phyloP scores from a whole-genome alignment of 768 basidiomycete genomes.

The Agaricus blazei region DNA sequence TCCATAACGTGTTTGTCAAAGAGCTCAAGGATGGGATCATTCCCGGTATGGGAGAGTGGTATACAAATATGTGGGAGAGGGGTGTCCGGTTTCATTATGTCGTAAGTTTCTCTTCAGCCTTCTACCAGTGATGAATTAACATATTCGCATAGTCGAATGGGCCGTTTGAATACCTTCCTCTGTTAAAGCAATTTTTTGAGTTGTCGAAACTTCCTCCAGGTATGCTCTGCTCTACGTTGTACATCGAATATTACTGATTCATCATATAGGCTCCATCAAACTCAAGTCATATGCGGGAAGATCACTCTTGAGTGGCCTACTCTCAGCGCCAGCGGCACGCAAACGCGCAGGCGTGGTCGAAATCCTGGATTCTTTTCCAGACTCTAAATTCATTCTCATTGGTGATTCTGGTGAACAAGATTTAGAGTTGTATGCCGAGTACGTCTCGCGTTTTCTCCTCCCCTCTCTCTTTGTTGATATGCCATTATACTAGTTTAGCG shows the following conservation, averaged over 20 bases:
- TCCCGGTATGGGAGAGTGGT: slow-evolving; percentile 81
- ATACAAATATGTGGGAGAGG: slow-evolving; percentile 55
- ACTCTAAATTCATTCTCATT: slow-evolving; percentile 75
- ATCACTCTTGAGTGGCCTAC: slow-evolving; percentile 77
- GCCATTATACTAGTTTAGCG: slow-evolving; percentile 42
- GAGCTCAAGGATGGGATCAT: slow-evolving; percentile 75
- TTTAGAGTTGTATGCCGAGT: slow-evolving; percentile 81
- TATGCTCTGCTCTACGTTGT: slow-evolving; percentile 15
- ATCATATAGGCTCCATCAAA: slow-evolving; percentile 58
- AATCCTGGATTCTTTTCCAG: slow-evolving; percentile 66
- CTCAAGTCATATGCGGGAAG: slow-evolving; percentile 83
- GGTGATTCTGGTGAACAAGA: slow-evolving; percentile 97
- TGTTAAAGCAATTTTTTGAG: slow-evolving; percentile 71
- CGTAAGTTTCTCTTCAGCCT: slow-evolving; percentile 39
- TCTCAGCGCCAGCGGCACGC: slow-evolving; percentile 76
- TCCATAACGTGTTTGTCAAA: slow-evolving; percentile 89
- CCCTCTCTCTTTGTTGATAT: neutral
- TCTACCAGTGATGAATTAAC: neutral
- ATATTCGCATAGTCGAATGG: slow-evolving; percentile 65
- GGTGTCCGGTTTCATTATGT: slow-evolving; percentile 89
- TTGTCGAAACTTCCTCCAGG: slow-evolving; percentile 67
- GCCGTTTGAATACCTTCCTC: slow-evolving; percentile 78
- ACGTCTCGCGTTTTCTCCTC: slow-evolving; percentile 13
- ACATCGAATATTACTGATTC: neutral
- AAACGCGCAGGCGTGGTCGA: slow-evolving; percentile 82